These are phyloP conservation scores for Aureobasidium sp. DNA, from an alignment of 2,329 filamentous ascomycete species.

Conservation along the genomic window DNA sequence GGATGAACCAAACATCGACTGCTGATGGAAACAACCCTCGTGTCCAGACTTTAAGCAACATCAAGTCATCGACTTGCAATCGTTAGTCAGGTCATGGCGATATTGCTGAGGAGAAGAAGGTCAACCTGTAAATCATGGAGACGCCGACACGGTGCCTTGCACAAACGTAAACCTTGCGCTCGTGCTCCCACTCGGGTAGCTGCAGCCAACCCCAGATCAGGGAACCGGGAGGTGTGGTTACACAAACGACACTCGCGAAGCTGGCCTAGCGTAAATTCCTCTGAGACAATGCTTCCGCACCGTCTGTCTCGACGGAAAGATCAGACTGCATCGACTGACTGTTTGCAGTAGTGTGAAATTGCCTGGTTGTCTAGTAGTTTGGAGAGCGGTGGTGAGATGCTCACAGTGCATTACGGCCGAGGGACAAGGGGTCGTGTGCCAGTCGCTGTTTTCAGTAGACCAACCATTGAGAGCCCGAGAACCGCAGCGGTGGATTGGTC, in stretches of 20 bases:
- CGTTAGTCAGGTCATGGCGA: not conserved
- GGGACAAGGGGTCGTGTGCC: not conserved
- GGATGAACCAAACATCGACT: not conserved
- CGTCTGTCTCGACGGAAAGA: not conserved
- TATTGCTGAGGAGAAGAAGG: not conserved
- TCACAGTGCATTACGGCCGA: not conserved
- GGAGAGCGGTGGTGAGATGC: not conserved
- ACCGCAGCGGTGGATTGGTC: not conserved
- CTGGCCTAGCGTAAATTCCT: constrained; percentile 1
- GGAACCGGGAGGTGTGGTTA: not conserved
- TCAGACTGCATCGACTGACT: not conserved
- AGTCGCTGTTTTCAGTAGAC: not conserved
- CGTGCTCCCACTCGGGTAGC: constrained; percentile 6
- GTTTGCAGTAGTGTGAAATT: not conserved
- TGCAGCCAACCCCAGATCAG: constrained; percentile 9
- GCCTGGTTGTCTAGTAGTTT: not conserved
- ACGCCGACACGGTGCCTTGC: not conserved
- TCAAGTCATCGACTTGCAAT: not conserved
- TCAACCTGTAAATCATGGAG: not conserved
- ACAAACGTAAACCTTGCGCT: not conserved
- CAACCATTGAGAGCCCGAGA: not conserved
- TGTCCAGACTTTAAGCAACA: not conserved
- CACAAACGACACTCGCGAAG: not conserved
- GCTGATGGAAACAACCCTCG: not conserved
- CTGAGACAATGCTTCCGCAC: not conserved